phyloP scores from a whole-genome alignment of 169 alveolate species.

The Babesia sp. region DNA sequence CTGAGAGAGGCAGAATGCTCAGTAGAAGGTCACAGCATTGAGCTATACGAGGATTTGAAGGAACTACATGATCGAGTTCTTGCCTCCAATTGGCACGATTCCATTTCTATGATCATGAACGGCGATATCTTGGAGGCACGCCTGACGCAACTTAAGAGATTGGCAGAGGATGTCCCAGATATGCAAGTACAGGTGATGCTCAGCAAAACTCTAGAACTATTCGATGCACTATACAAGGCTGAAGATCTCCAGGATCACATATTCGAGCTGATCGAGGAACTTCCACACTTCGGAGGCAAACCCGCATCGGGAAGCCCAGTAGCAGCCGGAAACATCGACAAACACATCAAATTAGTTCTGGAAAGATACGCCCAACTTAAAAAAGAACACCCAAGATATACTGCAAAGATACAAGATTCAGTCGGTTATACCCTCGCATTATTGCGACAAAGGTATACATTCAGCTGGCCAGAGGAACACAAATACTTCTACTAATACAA shows the following conservation, averaged over 20 bases:
- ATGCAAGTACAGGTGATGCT: conserved; percentile 60
- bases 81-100: conserved; percentile 62
- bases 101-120: conserved; percentile 36
- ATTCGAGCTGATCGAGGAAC: conserved; percentile 60
- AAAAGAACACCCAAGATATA: conserved; percentile 42
- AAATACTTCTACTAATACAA: conserved; percentile 47
- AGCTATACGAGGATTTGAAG: conserved; percentile 41
- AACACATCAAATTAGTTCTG: conserved; percentile 37
- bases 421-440: conserved; percentile 60
- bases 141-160: conserved; percentile 33
- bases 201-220: conserved; percentile 50
- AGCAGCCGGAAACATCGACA: conserved; percentile 24
- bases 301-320: conserved; percentile 7
- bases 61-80: conserved; percentile 40
- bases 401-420: conserved; percentile 50
- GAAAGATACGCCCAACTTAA: conserved; percentile 40
- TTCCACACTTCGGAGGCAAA: conserved; percentile 14
- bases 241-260: conserved; percentile 68
- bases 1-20: conserved; percentile 19
- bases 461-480: conserved; percentile 69
- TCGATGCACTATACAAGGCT: conserved; percentile 59
- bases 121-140: conserved; percentile 57
- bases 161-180: conserved; percentile 53
- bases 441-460: conserved; percentile 55
- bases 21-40: conserved; percentile 40